Evolutionary conservation across 2,329 filamentous ascomycete species (phyloP).

Genomic region (Hypoxylon sp.): DNA sequence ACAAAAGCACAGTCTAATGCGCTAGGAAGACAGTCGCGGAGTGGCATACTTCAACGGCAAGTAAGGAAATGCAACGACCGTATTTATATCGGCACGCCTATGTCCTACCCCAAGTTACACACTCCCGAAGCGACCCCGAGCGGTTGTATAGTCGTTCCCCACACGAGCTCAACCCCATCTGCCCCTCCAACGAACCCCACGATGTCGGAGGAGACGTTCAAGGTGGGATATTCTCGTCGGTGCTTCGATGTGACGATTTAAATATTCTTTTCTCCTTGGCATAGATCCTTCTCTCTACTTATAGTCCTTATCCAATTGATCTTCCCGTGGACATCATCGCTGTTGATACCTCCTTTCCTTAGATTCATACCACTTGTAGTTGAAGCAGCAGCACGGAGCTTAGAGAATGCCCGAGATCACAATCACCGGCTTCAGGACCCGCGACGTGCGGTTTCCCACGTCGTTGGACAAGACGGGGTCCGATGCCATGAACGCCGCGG

Average conservation of each 20-base stretch:
- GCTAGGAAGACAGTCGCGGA: constrained; percentile 11
- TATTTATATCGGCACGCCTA: constrained; percentile 16
- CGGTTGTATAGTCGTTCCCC: constrained; percentile 24
- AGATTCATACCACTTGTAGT: neutral
- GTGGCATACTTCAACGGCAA: too few species aligned
- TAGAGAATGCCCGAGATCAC: constrained; percentile 70
- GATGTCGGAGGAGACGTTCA: constrained; percentile 36
- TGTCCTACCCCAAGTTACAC: constrained; percentile 13
- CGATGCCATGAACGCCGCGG: constrained; percentile 95
- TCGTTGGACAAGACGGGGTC: constrained; percentile 96
- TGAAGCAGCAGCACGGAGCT: neutral
- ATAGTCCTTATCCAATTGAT: constrained; percentile 4
- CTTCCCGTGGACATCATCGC: neutral
- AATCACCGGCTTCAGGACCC: constrained; percentile 79
- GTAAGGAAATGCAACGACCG: constrained; percentile 6
- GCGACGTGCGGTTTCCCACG: constrained; percentile 87
- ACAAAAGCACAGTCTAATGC: constrained; percentile 2
- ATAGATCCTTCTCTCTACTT: neutral
- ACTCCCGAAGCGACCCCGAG: constrained; percentile 33
- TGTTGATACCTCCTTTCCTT: constrained; percentile 2
- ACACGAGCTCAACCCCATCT: constrained; percentile 13
- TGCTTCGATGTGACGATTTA: neutral
- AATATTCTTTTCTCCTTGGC: constrained; percentile 13
- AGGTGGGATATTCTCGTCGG: constrained; percentile 8
- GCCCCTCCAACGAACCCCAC: constrained; percentile 42